These are phyloP conservation scores for Periconia sp. DNA, from an alignment of 2,329 filamentous ascomycete species.

Conservation along the genomic window DNA sequence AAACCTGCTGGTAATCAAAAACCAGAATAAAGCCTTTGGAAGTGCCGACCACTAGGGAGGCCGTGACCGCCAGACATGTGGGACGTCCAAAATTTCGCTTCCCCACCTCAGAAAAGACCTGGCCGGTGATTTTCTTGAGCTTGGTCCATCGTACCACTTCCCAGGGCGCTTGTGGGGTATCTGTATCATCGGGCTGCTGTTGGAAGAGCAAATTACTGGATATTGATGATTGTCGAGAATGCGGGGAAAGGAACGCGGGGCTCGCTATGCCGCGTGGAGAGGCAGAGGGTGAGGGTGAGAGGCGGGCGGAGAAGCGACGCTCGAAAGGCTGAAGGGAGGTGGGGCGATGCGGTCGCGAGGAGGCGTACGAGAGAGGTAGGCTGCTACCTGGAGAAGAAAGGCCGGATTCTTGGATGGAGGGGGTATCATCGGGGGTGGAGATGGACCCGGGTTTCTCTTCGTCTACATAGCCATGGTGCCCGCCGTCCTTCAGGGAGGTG, in stretches of 20 bases:
- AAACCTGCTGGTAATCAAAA: conserved; percentile 95
- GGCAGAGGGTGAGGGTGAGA: conserved; percentile 63
- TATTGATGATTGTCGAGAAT: conserved; percentile 80
- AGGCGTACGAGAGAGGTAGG: conserved; percentile 68
- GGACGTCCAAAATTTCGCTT: conserved; percentile 90
- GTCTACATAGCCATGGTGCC: background rate
- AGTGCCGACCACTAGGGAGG: conserved; percentile 86
- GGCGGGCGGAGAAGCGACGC: conserved; percentile 85
- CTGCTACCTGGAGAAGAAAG: conserved; percentile 71
- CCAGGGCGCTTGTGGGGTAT: conserved; percentile 82
- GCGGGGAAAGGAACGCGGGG: conserved; percentile 72
- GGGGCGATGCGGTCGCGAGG: conserved; percentile 71
- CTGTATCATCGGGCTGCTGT: conserved; percentile 59
- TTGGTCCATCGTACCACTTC: conserved; percentile 97
- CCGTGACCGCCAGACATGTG: conserved; percentile 85
- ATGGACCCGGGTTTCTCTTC: conserved; percentile 68
- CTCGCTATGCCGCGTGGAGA: conserved; percentile 70
- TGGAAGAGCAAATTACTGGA: conserved; percentile 67
- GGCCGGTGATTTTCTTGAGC: conserved; percentile 81
- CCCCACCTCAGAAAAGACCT: conserved; percentile 89
- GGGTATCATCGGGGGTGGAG: conserved; percentile 81
- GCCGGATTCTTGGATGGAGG: conserved; percentile 68
- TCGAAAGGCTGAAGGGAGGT: conserved; percentile 92
- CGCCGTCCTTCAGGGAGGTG: conserved; percentile 3
- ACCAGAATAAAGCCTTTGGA: conserved; percentile 92